Evolutionary conservation across 2,329 filamentous ascomycete genomes (phyloP), one percentile per base, ranked within the genome.

Genomic region (Arthrobotrys sinensis): DNA sequence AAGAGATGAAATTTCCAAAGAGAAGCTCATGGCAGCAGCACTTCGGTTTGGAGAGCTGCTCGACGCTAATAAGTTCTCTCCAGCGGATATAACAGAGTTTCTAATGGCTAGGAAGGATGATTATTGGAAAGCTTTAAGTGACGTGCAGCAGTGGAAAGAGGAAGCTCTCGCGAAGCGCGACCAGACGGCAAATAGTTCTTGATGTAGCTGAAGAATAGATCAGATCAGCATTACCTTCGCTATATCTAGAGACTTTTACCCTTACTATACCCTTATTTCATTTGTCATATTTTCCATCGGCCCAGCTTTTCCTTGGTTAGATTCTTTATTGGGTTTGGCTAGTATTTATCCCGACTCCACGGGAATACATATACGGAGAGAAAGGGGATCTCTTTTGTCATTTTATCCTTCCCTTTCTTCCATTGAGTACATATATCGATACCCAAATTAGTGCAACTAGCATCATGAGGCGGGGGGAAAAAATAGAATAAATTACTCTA

Each of bases 51-150:
- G 87, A 0, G 80, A 83, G 1, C 84, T 86, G 66, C 86, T 91
- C n/a, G 88, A 88, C 0, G 83, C 86, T n/a, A 84, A 83, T 1
- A 83, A 84, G 48, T 87, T 90, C 78, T 88, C 86, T 24, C 89
- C 90, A 0, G 90, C 90, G 0, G 88, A 91, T 83, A 88, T 91
- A 48, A 90, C 91, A 82, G 90, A 89, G 0, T 91, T 90, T 82
- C 81, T 91, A 73, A 84, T 91, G 53, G 90, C 89, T 83, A 84
- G 89, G 50, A 91, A 91, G 84, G 88, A 88, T 84, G 85, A 86
- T 40, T 89, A 90, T 5, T 84, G 85, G 8, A 85, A 86, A 80
- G 90, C 90, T 1, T 82, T 90, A 38, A 84, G 84, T 19, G 88
- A 90, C 81, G 87, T 87, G 1, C 84, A 85, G 1, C 83, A 80